Evolutionary conservation across 2,329 filamentous ascomycete species (phyloP).

Genomic region (Volutella citrinella): DNA sequence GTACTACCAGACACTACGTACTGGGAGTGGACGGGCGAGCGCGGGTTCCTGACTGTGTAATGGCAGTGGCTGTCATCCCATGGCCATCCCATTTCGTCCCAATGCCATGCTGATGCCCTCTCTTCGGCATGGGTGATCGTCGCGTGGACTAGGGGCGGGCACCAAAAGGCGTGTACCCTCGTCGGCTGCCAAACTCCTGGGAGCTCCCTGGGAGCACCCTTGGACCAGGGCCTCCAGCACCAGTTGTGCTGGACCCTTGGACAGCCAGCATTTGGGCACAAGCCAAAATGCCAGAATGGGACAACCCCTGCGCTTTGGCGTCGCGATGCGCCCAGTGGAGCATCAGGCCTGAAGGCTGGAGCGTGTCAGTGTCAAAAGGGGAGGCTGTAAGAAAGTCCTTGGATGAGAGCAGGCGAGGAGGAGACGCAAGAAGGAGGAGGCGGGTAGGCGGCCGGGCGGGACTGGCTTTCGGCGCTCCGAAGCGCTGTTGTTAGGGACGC

Average conservation of each 20-base stretch:
- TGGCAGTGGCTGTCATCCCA: slow-evolving; percentile 13
- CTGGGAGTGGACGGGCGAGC: no score
- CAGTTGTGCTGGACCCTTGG: no score
- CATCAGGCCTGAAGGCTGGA: slow-evolving; percentile 5
- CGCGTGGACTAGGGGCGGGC: slow-evolving; percentile 15
- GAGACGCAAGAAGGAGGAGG: no score
- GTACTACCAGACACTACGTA: no score
- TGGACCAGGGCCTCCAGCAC: slow-evolving; percentile 9
- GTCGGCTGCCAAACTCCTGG: slow-evolving; percentile 17
- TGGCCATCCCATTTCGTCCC: slow-evolving; percentile 18
- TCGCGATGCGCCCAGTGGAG: slow-evolving; percentile 26
- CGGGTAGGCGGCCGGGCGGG: no score
- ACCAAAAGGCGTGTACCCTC: slow-evolving; percentile 16
- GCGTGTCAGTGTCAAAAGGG: slow-evolving; percentile 17
- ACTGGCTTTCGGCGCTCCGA: no score
- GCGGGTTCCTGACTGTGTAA: no score
- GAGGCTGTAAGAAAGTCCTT: no score
- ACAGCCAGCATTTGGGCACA: slow-evolving; percentile 4
- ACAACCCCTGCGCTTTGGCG: slow-evolving; percentile 24
- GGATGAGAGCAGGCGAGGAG: no score
- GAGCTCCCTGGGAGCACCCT: slow-evolving; percentile 15
- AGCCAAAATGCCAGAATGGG: slow-evolving; percentile 13
- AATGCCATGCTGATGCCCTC: slow-evolving; percentile 20
- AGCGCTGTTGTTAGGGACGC: no score
- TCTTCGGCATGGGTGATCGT: slow-evolving; percentile 18